Base-by-base conservation (phyloP, 2,329 filamentous ascomycete genomes). In the Aspergillus jensenii region DNA sequence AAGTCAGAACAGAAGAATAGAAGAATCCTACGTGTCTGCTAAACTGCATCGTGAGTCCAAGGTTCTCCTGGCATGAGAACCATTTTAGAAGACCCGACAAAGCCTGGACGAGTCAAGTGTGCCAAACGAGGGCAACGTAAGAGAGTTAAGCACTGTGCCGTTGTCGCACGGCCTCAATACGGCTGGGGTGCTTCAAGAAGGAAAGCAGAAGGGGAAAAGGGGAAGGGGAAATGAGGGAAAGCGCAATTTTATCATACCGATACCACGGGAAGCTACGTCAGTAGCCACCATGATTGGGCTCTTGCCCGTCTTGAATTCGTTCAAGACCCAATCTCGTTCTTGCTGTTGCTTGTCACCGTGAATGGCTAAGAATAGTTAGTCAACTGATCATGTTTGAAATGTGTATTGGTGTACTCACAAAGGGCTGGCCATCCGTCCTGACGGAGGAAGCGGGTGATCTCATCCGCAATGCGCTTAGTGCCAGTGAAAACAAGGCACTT, bases 211-310 rank as follows among this genome's bases (percentile, higher is more conserved):
- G 63, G 62, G 64, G 54, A 60, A 61, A 49, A 62, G 64, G 17
- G 67, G 65, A 61, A 59, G 59, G 60, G 65, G 65, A 66, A 68
- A 64, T 67, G 72, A 72, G 68, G 72, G 74, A 78, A 77, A 74
- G 80, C 78, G 77, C 80, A 81, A 62, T 80, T 84, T 82, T 86
- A 90, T 93, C 92, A 96, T 96, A 97, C 95, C 95, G 82, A 99
- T 97, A 91, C 95, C 95, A 93, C 95, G 95, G 76, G 95, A 98
- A 81, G 95, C 95, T 81, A 99, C 95, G 75, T 98, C 95, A 67
- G 95, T 99, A 81, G 95, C 95, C 82, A 99, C 95, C 93, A 99
- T 96, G 87, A 99, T 96, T 76, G 95, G 95, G 82, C 92, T 96
- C 85, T 98, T 97, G 81, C 92, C 93, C 66, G 90, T 91, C 88